Base-by-base conservation (phyloP, 1,284 basidiomycete genomes). In the Waitea zeae region DNA sequence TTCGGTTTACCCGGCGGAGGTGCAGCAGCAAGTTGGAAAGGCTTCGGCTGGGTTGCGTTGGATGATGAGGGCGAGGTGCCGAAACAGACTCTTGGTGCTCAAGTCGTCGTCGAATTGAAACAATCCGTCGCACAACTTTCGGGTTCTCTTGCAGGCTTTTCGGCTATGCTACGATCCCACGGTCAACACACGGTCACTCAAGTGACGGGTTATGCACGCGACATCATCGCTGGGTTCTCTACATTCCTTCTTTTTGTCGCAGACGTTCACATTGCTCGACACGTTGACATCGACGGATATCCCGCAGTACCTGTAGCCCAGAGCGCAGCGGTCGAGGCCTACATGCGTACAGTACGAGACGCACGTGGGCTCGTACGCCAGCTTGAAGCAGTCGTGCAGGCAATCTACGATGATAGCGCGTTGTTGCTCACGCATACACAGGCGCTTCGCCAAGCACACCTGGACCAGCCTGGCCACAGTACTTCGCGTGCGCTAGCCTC, bases 211-310 rank as follows among this genome's bases (percentile, higher is more conserved):
- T 45, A 51, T 20, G 46, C 67, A n/a, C 65, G 61, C 47, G 61
- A 57, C 29, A 53, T 70, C 19, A 49, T 78, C 24, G 56, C 65
- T 1, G 61, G 66, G 33, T 50, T 79, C 17, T 63, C 70, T 3
- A 49, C 61, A 5, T 66, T 79, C 36, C 55, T 86, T 20, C 50
- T 54, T 4, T 62, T 67, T 33, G 59, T 76, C 22, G 63, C 70
- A 15, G 70, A 80, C 44, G 61, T 87, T 38, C 74, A 86, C 49
- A 54, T 88, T 33, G 80, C 80, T 15, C 66, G 69, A 28, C 71
- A 80, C 49, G 69, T 84, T 35, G 79, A 82, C 41, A 67, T 84
- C 38, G 82, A 87, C 44, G 75, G 78, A 12, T 63, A 80, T 42
- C 62, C 60, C 14, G 57, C 65, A 38, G 63, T 70, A 18, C 39